Evolutionary conservation across 2,329 filamentous ascomycete species (phyloP), one percentile per base, ranked within the genome.

Genomic region (Nemania serpens): DNA sequence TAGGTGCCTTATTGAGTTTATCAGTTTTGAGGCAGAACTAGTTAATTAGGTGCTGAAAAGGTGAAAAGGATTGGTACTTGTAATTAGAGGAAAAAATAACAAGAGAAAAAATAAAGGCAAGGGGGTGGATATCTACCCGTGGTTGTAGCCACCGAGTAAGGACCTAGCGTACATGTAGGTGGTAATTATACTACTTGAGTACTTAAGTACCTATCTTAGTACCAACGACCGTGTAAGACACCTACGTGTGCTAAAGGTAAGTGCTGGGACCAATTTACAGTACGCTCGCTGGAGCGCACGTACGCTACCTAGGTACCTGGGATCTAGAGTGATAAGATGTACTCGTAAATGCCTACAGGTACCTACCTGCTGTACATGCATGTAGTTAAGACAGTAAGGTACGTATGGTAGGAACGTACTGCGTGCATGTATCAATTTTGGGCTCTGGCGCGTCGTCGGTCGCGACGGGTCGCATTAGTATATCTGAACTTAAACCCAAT

Each of bases 381-480:
- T n/a, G n/a, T n/a, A n/a, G n/a, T n/a, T n/a, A n/a, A n/a, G n/a
- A n/a, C n/a, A n/a, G n/a, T 29, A 29, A 29, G 25, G 25, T 7
- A 29, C n/a, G n/a, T n/a, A n/a, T n/a, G 25, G 7, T 3, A 7
- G 25, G 25, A 29, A 29, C 25, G 25, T 29, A 29, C 25, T 7
- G 25, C 25, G 25, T 29, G 7, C n/a, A 29, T 7, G 22, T 29
- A 20, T 50, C 37, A 46, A 42, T 13, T 55, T 61, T 25, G 29
- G 61, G 54, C 48, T 61, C 54, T 39, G 61, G 58, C 61, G 58
- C 58, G 61, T 62, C 22, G 45, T 47, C 13, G 53, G 61, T 58
- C 61, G 61, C 61, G 61, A 58, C 61, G 12, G 34, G 29, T 46
- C 41, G 33, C 48, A 39, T 34, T 33, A 20, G 17, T 20, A 18